Percentiles rank a stretch among this genome's conserved stretches.
Conservation (phyloP, 2,329 filamentous ascomycete species). For the Beauveria sp. region DNA sequence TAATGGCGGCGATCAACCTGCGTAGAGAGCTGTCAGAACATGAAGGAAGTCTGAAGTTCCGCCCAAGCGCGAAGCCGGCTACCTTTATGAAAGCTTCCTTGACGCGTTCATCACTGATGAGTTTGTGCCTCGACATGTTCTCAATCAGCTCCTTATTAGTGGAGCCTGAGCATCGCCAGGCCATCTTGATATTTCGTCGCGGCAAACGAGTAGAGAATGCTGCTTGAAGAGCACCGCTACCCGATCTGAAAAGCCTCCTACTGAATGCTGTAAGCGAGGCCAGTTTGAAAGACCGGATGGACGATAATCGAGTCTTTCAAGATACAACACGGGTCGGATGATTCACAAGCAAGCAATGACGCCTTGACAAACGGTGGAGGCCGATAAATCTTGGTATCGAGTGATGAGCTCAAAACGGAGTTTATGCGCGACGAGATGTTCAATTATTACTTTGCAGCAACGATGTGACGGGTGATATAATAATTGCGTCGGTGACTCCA, state of each 20-base stretch:
- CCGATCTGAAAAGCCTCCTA: not conserved
- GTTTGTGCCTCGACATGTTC: conserved; percentile 63
- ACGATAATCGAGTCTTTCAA: not conserved
- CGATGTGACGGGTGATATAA: not conserved
- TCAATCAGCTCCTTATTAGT: conserved; percentile 69
- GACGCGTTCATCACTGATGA: conserved; percentile 67
- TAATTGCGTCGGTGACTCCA: not conserved
- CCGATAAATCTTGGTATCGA: not conserved
- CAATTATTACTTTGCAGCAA: not conserved
- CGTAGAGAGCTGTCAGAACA: not conserved
- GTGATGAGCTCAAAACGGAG: not conserved
- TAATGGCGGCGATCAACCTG: conserved; percentile 88
- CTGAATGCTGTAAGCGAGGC: not conserved
- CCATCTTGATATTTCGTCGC: conserved; percentile 51
- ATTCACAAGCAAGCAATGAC: not conserved
- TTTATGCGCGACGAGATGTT: not conserved
- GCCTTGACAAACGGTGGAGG: not conserved
- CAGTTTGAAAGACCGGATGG: not conserved
- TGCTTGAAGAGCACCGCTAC: conserved; percentile 4
- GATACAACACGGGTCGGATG: not conserved
- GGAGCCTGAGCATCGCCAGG: conserved; percentile 75
- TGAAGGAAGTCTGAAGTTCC: not conserved
- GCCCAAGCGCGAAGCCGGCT: conserved; percentile 14
- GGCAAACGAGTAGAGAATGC: not conserved
- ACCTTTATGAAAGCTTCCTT: conserved; percentile 75